Base-by-base conservation (phyloP, 23 red algal species). In the Gracilaria domingensis region DNA sequence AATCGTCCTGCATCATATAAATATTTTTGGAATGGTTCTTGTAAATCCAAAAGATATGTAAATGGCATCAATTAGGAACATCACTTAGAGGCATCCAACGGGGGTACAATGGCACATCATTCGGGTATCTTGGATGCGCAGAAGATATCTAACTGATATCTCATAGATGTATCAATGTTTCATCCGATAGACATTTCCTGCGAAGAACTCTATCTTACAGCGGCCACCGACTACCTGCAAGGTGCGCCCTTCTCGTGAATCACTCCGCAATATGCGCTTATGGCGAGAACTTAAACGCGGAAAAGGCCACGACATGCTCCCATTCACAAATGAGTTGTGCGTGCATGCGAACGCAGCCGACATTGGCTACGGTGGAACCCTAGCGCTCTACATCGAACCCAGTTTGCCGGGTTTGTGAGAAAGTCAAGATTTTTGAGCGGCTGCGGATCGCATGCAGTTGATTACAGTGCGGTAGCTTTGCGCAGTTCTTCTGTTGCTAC, bases 301-400 rank as follows among this genome's bases (percentile, higher is more conserved):
- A 4, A 47, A 81, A 2, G 76, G 76, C n/a, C 4, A 47, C 2
- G 40, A n/a, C 26, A 32, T 81, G 76, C 47, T 58, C 26, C 54
- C 24, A 8, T 1, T 62, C 24, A 16, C 29, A 6, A 26, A 29
- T 8, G 24, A 62, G 24, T 6, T 62, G 4, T 29, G 24, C 7
- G 35, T 75, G 83, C 83, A 87, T 38, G 2, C 29, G 4, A 61
- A 86, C 12, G 83, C 62, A 16, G 20, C 64, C 0, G 83, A 71
- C 14, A 38, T 57, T 11, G 33, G 59, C 37, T 87, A 87, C 39
- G 62, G 60, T 44, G 65, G 83, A 34, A 75, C 83, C 11, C 36
- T 87, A 0, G 66, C 26, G 14, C 2, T 16, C 62, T 3, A 87
- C 37, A 74, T 74, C 39, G 30, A 4, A 9, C 21, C 30, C 4